Base-by-base conservation (phyloP, 495 filamentous ascomycete genomes). In the Penicillium nucicola region DNA sequence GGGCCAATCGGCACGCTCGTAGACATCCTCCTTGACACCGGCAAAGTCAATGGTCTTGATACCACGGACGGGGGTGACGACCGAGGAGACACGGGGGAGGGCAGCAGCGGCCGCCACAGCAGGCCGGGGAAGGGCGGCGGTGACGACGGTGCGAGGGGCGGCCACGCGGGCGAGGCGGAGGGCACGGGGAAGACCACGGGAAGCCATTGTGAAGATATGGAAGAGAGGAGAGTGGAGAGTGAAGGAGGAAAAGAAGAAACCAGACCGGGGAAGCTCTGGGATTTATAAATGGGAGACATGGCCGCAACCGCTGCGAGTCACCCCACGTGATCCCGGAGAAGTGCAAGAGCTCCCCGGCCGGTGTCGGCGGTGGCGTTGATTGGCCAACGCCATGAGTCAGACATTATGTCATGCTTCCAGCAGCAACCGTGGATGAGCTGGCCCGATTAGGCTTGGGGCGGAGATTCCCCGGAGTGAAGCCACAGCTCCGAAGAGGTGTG, bases 1-100 rank as follows among this genome's bases (percentile, higher is more conserved):
- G 60, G 93, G 93, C 93, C 93, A 98, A 78, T 98, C 93, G 58
- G 83, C 88, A 75, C 93, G 92, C 85, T 98, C 93, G 64, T 90
- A 96, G 65, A 98, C 95, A 43, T 83, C 82, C 80, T 98, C 93
- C 74, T 92, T 89, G 48, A 78, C 77, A 56, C 90, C 93, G 50
- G 93, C 93, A 69, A 98, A 98, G 83, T 96, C 89, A 69, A 77
- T 75, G 57, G 68, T 70, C 68, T 77, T 77, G 54, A 77, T 45
- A 48, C 74, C 74, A 58, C 74, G 74, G 65, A 67, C 62, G 56
- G 65, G 78, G 56, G 79, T 73, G 65, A 60, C 77, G 72, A 56
- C 80, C 70, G 69, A 75, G 80, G 67, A 85, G 69, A 65, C 68
- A 52, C 69, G 72, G 57, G 63, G 60, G 25, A 62, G 53, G 43